Percentiles rank a stretch among this genome's conserved stretches.
phyloP scores from a whole-genome alignment of 352 stramenopile genomes.

The Pythium catenulatum region DNA sequence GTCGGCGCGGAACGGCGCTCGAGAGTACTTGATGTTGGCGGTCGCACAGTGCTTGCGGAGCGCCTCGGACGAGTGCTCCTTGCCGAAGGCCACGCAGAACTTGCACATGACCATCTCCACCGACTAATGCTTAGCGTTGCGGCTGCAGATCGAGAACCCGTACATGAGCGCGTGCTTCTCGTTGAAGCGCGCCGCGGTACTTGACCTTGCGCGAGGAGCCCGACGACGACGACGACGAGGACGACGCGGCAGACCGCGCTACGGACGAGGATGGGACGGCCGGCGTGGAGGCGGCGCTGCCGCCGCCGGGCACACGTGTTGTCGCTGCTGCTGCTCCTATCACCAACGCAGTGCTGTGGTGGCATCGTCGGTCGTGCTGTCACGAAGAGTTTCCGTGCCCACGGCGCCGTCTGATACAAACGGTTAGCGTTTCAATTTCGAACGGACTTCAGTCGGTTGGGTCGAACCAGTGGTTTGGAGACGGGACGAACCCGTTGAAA shows the following conservation, averaged over 20 bases:
- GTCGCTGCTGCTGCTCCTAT: too few relatives aligned
- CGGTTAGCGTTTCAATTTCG: too few relatives aligned
- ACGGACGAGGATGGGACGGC: neutral
- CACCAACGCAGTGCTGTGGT: too few relatives aligned
- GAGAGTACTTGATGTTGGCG: constrained; percentile 88
- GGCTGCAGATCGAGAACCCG: constrained; percentile 79
- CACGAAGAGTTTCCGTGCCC: too few relatives aligned
- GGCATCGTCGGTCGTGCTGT: too few relatives aligned
- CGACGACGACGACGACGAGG: neutral
- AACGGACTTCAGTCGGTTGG: too few relatives aligned
- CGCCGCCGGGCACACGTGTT: too few relatives aligned
- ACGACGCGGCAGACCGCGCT: neutral
- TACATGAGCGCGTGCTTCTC: constrained; percentile 86
- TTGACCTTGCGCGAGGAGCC: constrained; percentile 65
- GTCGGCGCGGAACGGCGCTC: constrained; percentile 80
- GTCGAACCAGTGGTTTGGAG: too few relatives aligned
- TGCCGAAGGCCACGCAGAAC: constrained; percentile 86
- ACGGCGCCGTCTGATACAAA: too few relatives aligned
- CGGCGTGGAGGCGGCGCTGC: too few relatives aligned
- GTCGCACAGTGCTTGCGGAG: constrained; percentile 80
- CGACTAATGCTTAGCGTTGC: constrained; percentile 70
- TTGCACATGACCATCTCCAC: constrained; percentile 88
- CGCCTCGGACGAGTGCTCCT: constrained; percentile 73
- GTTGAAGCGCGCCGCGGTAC: constrained; percentile 82
- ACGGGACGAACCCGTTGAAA: too few relatives aligned